Evolutionary conservation across 495 filamentous ascomycete species (phyloP).

Genomic region (Pyronema omphalodes): DNA sequence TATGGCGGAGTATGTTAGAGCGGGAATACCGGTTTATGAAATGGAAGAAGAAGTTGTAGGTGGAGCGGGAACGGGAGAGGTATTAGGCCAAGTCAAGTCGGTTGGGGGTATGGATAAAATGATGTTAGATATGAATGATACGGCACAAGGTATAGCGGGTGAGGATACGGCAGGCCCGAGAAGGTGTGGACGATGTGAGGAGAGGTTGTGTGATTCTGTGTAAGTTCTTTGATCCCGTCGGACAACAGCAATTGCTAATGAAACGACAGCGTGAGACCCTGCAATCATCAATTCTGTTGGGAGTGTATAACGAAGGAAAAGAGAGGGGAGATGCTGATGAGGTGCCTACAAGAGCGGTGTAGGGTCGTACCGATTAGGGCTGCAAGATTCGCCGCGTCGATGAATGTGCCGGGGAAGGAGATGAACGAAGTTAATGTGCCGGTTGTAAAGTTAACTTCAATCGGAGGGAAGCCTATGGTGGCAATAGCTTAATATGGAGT

Average conservation of each 20-base stretch:
- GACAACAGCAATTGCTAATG: not conserved
- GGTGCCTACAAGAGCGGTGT: not conserved
- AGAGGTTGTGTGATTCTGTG: not conserved
- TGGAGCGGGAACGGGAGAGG: not conserved
- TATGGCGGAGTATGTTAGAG: not conserved
- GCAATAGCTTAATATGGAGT: too few relatives aligned
- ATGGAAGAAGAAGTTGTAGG: not conserved
- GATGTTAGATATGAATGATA: too few relatives aligned
- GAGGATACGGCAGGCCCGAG: not conserved
- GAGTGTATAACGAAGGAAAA: not conserved
- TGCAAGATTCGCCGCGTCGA: not conserved
- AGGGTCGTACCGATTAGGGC: not conserved
- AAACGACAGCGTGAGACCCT: not conserved
- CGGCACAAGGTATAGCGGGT: not conserved
- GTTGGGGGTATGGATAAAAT: not conserved
- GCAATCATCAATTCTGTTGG: constrained; percentile 1
- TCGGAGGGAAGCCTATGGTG: too few relatives aligned
- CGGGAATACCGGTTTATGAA: not conserved
- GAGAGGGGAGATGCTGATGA: not conserved
- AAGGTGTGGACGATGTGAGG: not conserved
- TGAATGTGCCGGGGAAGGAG: constrained; percentile 1
- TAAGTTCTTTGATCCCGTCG: not conserved
- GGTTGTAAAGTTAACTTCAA: not conserved
- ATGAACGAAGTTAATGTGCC: not conserved
- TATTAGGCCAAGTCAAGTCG: not conserved